A percentile compares a stretch with the other conserved stretches of the same genome.
phyloP scores from a whole-genome alignment of 768 basidiomycete genomes.

The Sarcodon sp. region DNA sequence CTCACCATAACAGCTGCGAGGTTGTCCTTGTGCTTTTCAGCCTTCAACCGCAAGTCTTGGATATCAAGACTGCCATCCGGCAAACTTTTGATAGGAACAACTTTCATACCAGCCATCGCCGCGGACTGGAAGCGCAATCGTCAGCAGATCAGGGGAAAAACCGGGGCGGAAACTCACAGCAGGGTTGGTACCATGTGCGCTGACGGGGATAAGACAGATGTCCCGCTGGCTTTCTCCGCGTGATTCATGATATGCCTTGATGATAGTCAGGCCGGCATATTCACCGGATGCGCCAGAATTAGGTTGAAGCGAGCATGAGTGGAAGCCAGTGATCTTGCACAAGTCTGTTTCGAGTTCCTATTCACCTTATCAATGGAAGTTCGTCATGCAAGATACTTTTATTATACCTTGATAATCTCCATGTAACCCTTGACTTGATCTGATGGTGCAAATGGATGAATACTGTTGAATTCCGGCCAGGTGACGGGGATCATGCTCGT shows the following conservation, averaged over 20 bases:
- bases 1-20: constrained; percentile 92
- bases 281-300: constrained; percentile 98
- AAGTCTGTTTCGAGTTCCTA: constrained; percentile 88
- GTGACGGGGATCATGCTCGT: constrained; percentile 96
- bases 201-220: constrained; percentile 88
- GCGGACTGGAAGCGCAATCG: constrained; percentile 50
- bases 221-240: constrained; percentile 77
- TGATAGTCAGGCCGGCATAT: constrained; percentile 90
- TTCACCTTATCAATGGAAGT: not conserved
- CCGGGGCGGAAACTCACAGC: constrained; percentile 43
- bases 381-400: not conserved
- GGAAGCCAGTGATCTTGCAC: constrained; percentile 93
- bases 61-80: constrained; percentile 84
- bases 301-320: constrained; percentile 92
- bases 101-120: constrained; percentile 93
- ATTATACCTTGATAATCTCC: constrained; percentile 57
- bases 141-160: not conserved
- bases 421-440: constrained; percentile 87
- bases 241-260: constrained; percentile 88
- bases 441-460: constrained; percentile 88
- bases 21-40: constrained; percentile 81
- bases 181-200: constrained; percentile 97
- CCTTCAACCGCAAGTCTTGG: constrained; percentile 73
- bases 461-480: constrained; percentile 80
- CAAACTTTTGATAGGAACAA: constrained; percentile 88